Evolutionary conservation across 192 early-diverging fungal genomes (phyloP).

Genomic region (Backusella liffmaniae): DNA sequence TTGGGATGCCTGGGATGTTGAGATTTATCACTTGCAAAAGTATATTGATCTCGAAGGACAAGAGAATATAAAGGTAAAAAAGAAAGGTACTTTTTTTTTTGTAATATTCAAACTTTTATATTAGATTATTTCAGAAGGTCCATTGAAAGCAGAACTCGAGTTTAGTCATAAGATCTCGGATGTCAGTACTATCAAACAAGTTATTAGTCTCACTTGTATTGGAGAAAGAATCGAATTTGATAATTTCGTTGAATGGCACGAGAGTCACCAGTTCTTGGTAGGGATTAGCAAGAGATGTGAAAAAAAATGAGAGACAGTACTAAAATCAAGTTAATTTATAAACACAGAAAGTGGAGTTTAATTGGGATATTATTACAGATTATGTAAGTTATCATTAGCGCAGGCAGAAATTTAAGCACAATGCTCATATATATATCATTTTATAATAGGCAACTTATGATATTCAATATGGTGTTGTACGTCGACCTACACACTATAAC

Average conservation of each 20-base stretch:
- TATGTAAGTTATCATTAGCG: slow-evolving; percentile 19
- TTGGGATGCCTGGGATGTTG: slow-evolving; percentile 69
- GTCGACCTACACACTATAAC: slow-evolving; percentile 94
- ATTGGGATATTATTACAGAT: slow-evolving; percentile 81
- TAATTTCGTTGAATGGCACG: slow-evolving; percentile 88
- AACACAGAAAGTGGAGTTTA: slow-evolving; percentile 87
- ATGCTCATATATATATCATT: background rate
- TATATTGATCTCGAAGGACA: slow-evolving; percentile 50
- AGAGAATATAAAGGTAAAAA: slow-evolving; percentile 46
- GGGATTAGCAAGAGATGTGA: background rate
- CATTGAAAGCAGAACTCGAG: slow-evolving; percentile 73
- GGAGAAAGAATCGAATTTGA: slow-evolving; percentile 84
- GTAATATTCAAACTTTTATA: background rate
- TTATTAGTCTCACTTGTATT: slow-evolving; percentile 72
- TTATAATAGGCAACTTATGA: slow-evolving; percentile 86
- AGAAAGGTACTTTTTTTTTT: background rate
- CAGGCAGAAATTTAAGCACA: background rate
- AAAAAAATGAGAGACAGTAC: background rate
- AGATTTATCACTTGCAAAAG: slow-evolving; percentile 95
- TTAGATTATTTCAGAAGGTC: slow-evolving; percentile 74
- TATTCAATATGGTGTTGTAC: slow-evolving; percentile 90
- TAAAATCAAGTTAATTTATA: background rate
- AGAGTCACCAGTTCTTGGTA: slow-evolving; percentile 83
- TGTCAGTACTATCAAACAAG: slow-evolving; percentile 71
- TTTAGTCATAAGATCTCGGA: slow-evolving; percentile 62